These are phyloP conservation scores for Pichia sp. DNA, from an alignment of 1,139 yeast genomes.

Conservation along the genomic window DNA sequence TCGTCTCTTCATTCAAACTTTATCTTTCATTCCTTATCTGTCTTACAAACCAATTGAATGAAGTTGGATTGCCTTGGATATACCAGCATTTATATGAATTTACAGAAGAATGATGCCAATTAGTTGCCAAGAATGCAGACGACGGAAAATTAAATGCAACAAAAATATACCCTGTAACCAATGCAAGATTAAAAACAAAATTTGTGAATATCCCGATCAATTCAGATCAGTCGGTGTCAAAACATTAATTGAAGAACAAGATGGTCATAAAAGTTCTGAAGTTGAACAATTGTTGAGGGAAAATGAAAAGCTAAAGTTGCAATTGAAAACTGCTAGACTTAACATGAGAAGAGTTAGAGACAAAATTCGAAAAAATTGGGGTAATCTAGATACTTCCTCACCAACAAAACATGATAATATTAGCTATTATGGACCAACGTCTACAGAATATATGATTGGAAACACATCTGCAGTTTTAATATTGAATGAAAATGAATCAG, in stretches of 20 bases:
- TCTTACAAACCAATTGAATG: too few relatives aligned
- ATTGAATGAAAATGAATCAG: not conserved
- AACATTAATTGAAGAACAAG: not conserved
- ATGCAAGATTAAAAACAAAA: slow-evolving; percentile 21
- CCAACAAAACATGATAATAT: not conserved
- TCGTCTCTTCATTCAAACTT: not conserved
- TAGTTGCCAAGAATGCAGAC: slow-evolving; percentile 29
- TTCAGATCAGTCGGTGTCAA: slow-evolving; percentile 25
- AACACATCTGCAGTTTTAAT: not conserved
- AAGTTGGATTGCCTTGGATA: too few relatives aligned
- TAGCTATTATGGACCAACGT: slow-evolving; percentile 46
- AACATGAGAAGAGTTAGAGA: slow-evolving; percentile 17
- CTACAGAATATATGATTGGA: slow-evolving; percentile 42
- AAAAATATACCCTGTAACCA: slow-evolving; percentile 28
- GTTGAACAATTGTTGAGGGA: slow-evolving; percentile 18
- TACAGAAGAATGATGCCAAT: slow-evolving; percentile 25
- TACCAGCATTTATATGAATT: too few relatives aligned
- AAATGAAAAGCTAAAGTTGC: slow-evolving; percentile 25
- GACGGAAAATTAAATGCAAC: slow-evolving; percentile 29
- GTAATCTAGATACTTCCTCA: not conserved
- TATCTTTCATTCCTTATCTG: too few relatives aligned
- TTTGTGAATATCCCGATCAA: slow-evolving; percentile 27
- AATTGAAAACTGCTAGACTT: slow-evolving; percentile 20
- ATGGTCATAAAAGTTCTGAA: not conserved
- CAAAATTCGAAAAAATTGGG: not conserved